Conservation (phyloP, 805 yeast species). For the Debaryomyces prosopidis region DNA sequence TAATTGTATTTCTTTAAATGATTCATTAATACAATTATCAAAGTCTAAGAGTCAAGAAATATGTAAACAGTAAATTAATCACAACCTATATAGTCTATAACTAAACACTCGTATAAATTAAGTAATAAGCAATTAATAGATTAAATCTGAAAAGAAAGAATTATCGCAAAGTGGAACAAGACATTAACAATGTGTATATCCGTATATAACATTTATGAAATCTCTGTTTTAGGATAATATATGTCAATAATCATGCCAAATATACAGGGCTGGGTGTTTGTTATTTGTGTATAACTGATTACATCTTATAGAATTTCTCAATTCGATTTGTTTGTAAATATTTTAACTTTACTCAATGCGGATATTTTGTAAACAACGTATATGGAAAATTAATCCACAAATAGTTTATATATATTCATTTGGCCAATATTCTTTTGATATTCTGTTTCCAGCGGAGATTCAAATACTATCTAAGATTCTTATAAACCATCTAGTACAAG, state of each 20-base stretch:
- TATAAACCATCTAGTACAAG: not conserved
- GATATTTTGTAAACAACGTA: constrained; percentile 4
- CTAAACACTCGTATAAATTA: too few relatives aligned
- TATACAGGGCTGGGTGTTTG: too few relatives aligned
- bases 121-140: too few relatives aligned
- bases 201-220: not conserved
- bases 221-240: not conserved
- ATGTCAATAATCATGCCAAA: not conserved
- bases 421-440: not conserved
- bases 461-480: not conserved
- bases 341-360: constrained; percentile 2
- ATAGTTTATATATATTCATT: constrained; percentile 3
- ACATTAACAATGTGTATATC: too few relatives aligned
- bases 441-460: not conserved
- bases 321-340: constrained; percentile 13
- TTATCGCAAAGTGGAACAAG: too few relatives aligned
- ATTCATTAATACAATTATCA: too few relatives aligned
- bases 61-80: too few relatives aligned
- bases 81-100: too few relatives aligned
- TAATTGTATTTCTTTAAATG: too few relatives aligned
- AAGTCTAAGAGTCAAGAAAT: too few relatives aligned
- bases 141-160: too few relatives aligned
- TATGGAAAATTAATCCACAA: constrained; percentile 2
- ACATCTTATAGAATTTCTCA: constrained; percentile 6
- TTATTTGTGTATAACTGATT: too few relatives aligned